Conservation (phyloP, 73 alveolate species). For the Paramecium pentaurelia region DNA sequence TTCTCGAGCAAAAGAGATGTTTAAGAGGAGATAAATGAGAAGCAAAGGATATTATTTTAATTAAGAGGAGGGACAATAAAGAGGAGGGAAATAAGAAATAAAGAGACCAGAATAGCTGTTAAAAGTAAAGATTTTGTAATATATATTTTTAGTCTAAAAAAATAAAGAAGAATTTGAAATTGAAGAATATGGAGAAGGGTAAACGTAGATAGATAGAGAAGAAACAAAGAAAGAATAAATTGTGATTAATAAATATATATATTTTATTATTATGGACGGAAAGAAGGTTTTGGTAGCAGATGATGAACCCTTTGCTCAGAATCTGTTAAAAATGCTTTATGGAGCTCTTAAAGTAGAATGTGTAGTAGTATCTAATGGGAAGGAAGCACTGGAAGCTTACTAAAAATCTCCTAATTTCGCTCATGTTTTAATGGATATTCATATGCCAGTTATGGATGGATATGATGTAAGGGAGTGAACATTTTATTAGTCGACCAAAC, state of each 20-base stretch:
- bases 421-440: slow-evolving; percentile 38
- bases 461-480: not conserved
- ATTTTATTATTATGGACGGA: slow-evolving; percentile 26
- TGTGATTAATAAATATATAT: not conserved
- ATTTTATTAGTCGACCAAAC: not conserved
- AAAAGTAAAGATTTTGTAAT: not conserved
- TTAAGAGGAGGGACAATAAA: not conserved
- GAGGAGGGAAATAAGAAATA: slow-evolving; percentile 24
- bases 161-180: slow-evolving; percentile 52
- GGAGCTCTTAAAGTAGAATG: slow-evolving; percentile 30
- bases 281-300: slow-evolving; percentile 37
- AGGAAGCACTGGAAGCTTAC: slow-evolving; percentile 19
- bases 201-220: slow-evolving; percentile 32
- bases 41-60: slow-evolving; percentile 47
- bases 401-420: not conserved
- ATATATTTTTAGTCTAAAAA: slow-evolving; percentile 24
- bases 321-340: not conserved
- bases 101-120: slow-evolving; percentile 40
- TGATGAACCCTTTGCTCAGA: slow-evolving; percentile 10
- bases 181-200: slow-evolving; percentile 58
- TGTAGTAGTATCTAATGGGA: slow-evolving; percentile 36
- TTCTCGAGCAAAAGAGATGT: slow-evolving; percentile 62
- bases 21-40: slow-evolving; percentile 65
- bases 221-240: not conserved
- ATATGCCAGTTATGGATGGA: slow-evolving; percentile 50